phyloP scores from a whole-genome alignment of 352 stramenopile species.

The Phytophthora rubi region DNA sequence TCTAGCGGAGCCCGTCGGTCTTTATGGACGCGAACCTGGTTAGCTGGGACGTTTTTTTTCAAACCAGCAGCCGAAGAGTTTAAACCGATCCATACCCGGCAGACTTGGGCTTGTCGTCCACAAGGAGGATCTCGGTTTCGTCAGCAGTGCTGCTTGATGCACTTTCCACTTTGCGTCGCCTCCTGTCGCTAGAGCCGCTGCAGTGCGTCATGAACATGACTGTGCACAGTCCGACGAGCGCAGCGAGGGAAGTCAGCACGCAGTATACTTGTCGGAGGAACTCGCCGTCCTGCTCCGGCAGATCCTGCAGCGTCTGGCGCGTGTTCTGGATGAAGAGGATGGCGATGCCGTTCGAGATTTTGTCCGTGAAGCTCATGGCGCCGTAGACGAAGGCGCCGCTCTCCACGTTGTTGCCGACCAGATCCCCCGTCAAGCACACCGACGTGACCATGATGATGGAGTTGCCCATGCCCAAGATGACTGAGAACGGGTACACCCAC shows the following conservation, averaged over 20 bases:
- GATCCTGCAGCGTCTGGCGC: constrained; percentile 67
- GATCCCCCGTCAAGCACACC: constrained; percentile 81
- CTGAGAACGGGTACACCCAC: constrained; percentile 77
- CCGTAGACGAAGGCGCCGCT: constrained; percentile 89
- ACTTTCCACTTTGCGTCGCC: constrained; percentile 30
- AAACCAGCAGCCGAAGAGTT: neutral
- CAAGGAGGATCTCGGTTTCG: constrained; percentile 37
- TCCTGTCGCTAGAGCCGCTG: constrained; percentile 42
- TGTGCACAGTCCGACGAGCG: constrained; percentile 60
- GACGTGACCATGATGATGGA: constrained; percentile 90
- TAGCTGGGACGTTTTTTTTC: neutral
- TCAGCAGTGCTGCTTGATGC: constrained; percentile 32
- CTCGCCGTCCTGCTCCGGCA: constrained; percentile 63
- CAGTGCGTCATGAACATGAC: constrained; percentile 82
- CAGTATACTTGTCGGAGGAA: constrained; percentile 83
- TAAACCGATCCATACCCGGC: constrained; percentile 33
- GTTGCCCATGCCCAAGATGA: constrained; percentile 83
- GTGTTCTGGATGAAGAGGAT: constrained; percentile 87
- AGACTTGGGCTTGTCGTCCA: constrained; percentile 20
- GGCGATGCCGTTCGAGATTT: constrained; percentile 85
- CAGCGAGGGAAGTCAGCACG: constrained; percentile 66
- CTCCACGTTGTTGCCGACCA: constrained; percentile 84
- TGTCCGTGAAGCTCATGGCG: constrained; percentile 89
- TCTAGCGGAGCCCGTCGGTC: constrained; percentile 16
- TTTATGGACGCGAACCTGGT: constrained; percentile 5